These are phyloP conservation scores for Taphrina confusa DNA, from an alignment of 1,139 yeast genomes.

Conservation along the genomic window DNA sequence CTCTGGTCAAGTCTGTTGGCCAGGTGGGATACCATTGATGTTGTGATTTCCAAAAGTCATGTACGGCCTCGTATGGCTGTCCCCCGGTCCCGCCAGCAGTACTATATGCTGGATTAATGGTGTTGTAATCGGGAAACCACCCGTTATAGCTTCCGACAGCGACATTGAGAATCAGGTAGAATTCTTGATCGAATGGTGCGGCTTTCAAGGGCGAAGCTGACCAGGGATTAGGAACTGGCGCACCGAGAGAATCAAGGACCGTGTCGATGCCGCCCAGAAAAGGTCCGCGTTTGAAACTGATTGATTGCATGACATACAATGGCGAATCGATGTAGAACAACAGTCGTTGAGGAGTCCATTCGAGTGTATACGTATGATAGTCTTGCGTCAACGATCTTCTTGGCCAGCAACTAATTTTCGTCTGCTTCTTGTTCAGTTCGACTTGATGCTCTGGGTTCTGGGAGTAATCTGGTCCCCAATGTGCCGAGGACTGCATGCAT, in stretches of 20 bases:
- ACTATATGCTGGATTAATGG: slow-evolving; percentile 37
- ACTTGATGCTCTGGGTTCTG: slow-evolving; percentile 26
- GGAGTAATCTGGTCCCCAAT: slow-evolving; percentile 39
- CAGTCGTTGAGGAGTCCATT: slow-evolving; percentile 39
- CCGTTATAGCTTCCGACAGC: slow-evolving; percentile 41
- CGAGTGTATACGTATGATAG: slow-evolving; percentile 39
- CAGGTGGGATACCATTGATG: slow-evolving; percentile 30
- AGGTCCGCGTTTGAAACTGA: slow-evolving; percentile 35
- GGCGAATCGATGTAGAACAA: slow-evolving; percentile 39
- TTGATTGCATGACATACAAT: slow-evolving; percentile 37
- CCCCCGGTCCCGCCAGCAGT: slow-evolving; percentile 18
- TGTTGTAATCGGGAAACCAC: slow-evolving; percentile 38
- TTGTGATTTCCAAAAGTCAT: slow-evolving; percentile 33
- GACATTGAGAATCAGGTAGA: slow-evolving; percentile 39
- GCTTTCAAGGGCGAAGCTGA: slow-evolving; percentile 35
- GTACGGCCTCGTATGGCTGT: slow-evolving; percentile 28
- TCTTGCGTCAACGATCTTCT: slow-evolving; percentile 34
- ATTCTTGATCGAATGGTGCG: slow-evolving; percentile 40
- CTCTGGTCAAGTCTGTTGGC: slow-evolving; percentile 17
- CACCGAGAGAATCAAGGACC: slow-evolving; percentile 37
- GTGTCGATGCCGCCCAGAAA: slow-evolving; percentile 37
- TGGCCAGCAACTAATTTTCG: slow-evolving; percentile 30
- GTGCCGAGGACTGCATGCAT: slow-evolving; percentile 38
- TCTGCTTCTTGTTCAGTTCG: slow-evolving; percentile 22
- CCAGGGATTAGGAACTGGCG: slow-evolving; percentile 38